Base-by-base conservation (phyloP, 371 early-diverging fungal species). In the Umbelopsis sp. region DNA sequence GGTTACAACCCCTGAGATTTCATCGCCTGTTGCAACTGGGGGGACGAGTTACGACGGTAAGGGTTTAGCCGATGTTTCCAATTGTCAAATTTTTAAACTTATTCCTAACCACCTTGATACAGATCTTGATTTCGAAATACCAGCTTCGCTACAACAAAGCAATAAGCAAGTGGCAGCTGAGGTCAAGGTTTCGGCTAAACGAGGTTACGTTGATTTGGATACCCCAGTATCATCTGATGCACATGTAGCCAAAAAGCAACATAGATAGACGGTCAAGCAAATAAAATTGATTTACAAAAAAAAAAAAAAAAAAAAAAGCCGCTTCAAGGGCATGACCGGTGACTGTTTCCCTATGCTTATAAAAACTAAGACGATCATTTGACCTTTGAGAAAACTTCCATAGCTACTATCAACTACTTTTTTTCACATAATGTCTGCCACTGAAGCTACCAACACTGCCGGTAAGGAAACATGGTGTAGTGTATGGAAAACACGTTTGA, bases 21-120 rank as follows among this genome's bases (percentile, higher is more conserved):
- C 63, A 32, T 44, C 63, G 44, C 41, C 32, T 63, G 65, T 71
- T 29, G 69, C 74, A 22, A 48, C 44, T 1, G 74, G 74, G 24
- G 74, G 69, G n/a, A 16, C 69, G 10, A 53, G 69, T 16, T 74
- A 71, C 67, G 74, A 71, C 41, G 74, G 71, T 72, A 67, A 65
- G 62, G 41, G 41, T 41, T 41, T 7, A 41, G 41, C 12, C 10
- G 41, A 8, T 22, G 22, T 51, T 20, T 25, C 20, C 11, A 22
- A 6, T 25, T 25, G 24, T 29, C 22, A 20, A 51, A 51, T 11
- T 20, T 51, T 51, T 51, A 9, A 22, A 20, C 4, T 50, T 18
- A 20, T 50, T 48, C 18, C 12, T 4, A 41, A 12, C 52, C 52
- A 29, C 1, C 29, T 29, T 29, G 29, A 51, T 24, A 7, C 22